Evolutionary conservation across 345 rosid species (phyloP), one percentile per base, ranked within the genome.

Genomic region (Boechera divaricarpa): DNA sequence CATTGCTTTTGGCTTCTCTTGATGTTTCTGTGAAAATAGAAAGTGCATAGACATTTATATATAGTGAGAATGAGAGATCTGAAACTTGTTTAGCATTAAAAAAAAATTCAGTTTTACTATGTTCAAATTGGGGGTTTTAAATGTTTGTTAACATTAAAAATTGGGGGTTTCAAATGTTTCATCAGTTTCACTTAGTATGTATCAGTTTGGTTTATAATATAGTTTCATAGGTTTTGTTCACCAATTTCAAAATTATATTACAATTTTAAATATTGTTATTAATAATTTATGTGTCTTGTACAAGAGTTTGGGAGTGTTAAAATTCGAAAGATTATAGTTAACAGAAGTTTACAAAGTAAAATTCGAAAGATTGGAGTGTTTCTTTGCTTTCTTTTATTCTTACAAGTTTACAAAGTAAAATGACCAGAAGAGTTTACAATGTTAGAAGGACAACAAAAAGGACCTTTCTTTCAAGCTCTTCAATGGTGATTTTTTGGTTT

Each of bases 351-450:
- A 26, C 62, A 5, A 38, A 38, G 35, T 24, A 53, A 21, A 26
- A 38, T 26, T n/a, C n/a, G n/a, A n/a, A n/a, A n/a, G n/a, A n/a
- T n/a, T n/a, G n/a, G n/a, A n/a, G n/a, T n/a, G n/a, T n/a, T 18
- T 18, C n/a, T 5, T 32, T 61, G 10, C 24, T 39, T 2, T 10
- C 10, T 39, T 41, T 11, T 15, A 5, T 11, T 15, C 47, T 12
- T 33, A 12, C 16, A 55, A n/a, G 10, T 42, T 55, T 41, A 26
- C 62, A 5, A 38, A 38, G 35, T 24, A 53, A 21, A 26, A 38
- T 26, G 41, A 38, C 21, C 51, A 54, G 6, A 51, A 60, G 70
- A 64, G 49, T 63, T 63, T 64, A 65, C 39, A 64, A 44, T 64
- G 28, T 45, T n/a, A 49, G 18, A 35, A 44, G 29, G 11, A 11